Evolutionary conservation across 2,329 filamentous ascomycete species (phyloP), one percentile per base, ranked within the genome.

Genomic region (Apiospora koreana): DNA sequence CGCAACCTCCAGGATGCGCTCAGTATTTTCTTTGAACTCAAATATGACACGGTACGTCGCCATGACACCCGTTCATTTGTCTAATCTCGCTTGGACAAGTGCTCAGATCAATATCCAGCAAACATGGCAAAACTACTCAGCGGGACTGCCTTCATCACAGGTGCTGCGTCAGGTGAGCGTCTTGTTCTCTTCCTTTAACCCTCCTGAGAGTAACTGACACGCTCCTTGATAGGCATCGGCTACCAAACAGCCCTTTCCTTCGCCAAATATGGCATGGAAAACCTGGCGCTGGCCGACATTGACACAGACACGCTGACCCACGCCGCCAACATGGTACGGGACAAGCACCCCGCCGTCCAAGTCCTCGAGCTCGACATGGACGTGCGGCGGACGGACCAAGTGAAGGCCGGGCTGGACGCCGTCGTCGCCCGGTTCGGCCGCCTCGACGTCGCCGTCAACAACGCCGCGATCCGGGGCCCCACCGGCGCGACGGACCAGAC

Each of bases 371-470:
- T 86, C 2, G 72, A 80, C 35, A 74, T 86, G n/a, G 83, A 89
- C 74, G 85, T 89, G 5, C 78, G 81, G 18, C 7, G 7, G 28
- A 58, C 50, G 6, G 77, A 83, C 46, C 79, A 79, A 16, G 50
- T 58, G 16, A 21, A 35, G 18, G 50, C 50, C 16, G 28, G 50
- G 5, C 31, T 58, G 14, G 18, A 9, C 28, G 18, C 50, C 50
- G 0, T 10, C 16, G 28, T 35, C 28, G 28, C 18, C 16, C 75
- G 79, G 67, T 89, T 89, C 75, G 86, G 86, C 14, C 80, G 87
- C 2, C 79, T 90, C 62, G 87, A 89, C 72, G 81, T 87, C 50
- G 86, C 86, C 0, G 81, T 89, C 66, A 88, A 89, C 74, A 86
- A 87, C 54, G 87, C 87, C 1, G 88, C 87, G 1, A 82, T 89